These are phyloP conservation scores for Xerophyta viscosa DNA, from an alignment of 106 monocot genomes.

Conservation along the genomic window DNA sequence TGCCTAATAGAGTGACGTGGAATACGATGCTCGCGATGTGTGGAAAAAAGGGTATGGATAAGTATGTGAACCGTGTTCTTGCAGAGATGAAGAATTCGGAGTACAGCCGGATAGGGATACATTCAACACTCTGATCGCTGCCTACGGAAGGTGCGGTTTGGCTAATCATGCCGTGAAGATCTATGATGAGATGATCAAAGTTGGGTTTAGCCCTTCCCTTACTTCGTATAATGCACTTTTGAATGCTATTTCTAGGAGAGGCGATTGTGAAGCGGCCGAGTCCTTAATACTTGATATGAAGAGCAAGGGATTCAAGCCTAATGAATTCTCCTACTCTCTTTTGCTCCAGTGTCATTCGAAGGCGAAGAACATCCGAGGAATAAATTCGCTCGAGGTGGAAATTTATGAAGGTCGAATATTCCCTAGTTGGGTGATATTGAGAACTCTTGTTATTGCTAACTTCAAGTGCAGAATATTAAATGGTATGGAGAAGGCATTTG, in stretches of 20 bases:
- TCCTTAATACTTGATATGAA: constrained; percentile 59
- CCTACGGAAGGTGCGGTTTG: constrained; percentile 76
- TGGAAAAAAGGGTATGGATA: constrained; percentile 67
- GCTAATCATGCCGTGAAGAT: constrained; percentile 43
- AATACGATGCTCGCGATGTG: constrained; percentile 86
- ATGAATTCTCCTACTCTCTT: constrained; percentile 67
- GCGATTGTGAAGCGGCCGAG: constrained; percentile 76
- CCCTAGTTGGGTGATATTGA: constrained; percentile 85
- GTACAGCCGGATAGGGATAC: constrained; percentile 67
- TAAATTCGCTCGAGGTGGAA: constrained; percentile 55
- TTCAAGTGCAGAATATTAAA: constrained; percentile 61
- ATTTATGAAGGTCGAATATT: constrained; percentile 57
- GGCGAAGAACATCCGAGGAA: constrained; percentile 47
- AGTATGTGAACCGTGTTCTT: constrained; percentile 50
- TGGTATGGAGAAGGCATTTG: constrained; percentile 70
- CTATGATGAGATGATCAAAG: constrained; percentile 62
- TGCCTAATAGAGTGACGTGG: constrained; percentile 80
- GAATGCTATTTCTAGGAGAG: constrained; percentile 70
- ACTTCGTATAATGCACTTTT: constrained; percentile 78
- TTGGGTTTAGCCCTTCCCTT: constrained; percentile 65
- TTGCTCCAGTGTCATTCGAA: constrained; percentile 76
- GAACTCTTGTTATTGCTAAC: constrained; percentile 73
- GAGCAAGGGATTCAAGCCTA: constrained; percentile 79
- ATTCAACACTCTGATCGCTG: constrained; percentile 81
- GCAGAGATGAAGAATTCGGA: constrained; percentile 76